Conservation (phyloP, 768 basidiomycete species). For the Lanmaoa pseudosensibilis region DNA sequence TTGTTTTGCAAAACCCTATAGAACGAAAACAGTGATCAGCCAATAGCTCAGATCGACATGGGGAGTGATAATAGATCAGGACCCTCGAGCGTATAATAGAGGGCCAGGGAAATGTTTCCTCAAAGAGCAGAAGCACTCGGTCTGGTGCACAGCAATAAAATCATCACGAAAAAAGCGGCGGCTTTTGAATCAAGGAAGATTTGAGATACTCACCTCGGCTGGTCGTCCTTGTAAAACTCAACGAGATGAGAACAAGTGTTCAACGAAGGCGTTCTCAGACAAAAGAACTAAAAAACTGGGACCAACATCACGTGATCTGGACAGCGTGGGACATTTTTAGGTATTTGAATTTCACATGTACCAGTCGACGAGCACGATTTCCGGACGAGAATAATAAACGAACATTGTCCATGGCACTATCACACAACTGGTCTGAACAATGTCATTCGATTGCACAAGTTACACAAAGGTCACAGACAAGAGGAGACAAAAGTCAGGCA, state of each 20-base stretch:
- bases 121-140: conserved; percentile 34
- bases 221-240: background rate
- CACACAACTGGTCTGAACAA: background rate
- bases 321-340: background rate
- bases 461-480: conserved; percentile 15
- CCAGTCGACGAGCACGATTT: background rate
- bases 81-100: conserved; percentile 37
- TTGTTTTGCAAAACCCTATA: background rate
- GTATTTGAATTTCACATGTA: background rate
- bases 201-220: conserved; percentile 4
- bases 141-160: conserved; percentile 39
- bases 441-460: conserved; percentile 2
- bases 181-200: background rate
- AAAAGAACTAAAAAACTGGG: background rate
- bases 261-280: background rate
- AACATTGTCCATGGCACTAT: background rate
- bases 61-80: conserved; percentile 21
- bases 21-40: conserved; percentile 4
- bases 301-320: background rate
- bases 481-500: background rate
- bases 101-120: conserved; percentile 34
- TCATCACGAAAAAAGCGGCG: conserved; percentile 25
- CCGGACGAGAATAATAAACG: background rate
- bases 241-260: background rate
- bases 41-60: background rate